Evolutionary conservation across 441 rosid species (phyloP), one percentile per base, ranked within the genome.

Genomic region (Arabidopsis lyrata): DNA sequence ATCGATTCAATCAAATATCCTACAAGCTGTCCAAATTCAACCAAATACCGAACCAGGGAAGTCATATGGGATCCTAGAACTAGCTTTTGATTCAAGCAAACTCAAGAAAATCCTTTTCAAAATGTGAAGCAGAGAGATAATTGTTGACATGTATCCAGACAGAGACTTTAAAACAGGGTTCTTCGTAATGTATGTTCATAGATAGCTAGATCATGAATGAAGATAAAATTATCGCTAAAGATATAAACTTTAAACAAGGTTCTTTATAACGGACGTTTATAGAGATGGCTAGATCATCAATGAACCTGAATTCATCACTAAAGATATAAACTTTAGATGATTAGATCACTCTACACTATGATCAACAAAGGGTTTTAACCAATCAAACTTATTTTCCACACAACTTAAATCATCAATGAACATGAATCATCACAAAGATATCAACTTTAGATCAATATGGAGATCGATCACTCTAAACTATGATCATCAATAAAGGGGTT

Each of bases 91-190:
- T 24, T 29, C 34, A 61, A 32, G 38, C 45, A 41, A 31, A 31
- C 1, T 69, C 42, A 38, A 71, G 1, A 22, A 71, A 27, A 31
- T 41, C 56, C 18, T 14, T 48, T 36, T 47, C 48, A 66, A 7
- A 5, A 27, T 67, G 63, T 39, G 42, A 48, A 29, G 11, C 34
- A 62, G 22, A 62, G 50, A 38, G 47, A 70, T 47, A 0, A 22
- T 9, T 58, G 38, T 34, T 36, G 27, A 14, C 55, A 54, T 55
- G 55, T 29, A 44, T 55, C 34, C 2, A 42, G 14, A 31, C 45
- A 52, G 15, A n/a, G 32, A 16, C 34, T 39, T 13, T 8, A 6
- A 6, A 38, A 24, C 27, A 29, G 8, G 5, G 14, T 61, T 41
- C 16, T 41, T 39, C 8, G 3, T 41, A 2, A 12, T 54, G 60